Percentiles rank a stretch among this genome's conserved stretches.
phyloP scores from a whole-genome alignment of 1,284 basidiomycete genomes.

The Irpex sp. region DNA sequence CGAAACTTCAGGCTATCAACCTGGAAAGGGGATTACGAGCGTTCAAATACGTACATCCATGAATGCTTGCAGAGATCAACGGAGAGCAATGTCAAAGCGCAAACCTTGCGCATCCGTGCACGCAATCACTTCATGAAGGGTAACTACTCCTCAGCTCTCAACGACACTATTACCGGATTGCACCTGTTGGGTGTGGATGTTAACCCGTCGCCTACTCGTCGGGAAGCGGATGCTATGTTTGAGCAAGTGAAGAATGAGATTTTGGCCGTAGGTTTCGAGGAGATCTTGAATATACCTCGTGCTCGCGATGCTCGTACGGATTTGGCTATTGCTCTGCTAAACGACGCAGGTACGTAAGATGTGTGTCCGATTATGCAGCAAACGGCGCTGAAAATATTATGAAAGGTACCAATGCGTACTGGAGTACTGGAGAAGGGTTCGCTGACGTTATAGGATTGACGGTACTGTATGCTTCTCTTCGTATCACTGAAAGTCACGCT shows the following conservation, averaged over 20 bases:
- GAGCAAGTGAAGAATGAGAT: conserved; percentile 67
- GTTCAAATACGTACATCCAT: conserved; percentile 45
- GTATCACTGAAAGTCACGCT: neutral
- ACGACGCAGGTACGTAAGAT: conserved; percentile 50
- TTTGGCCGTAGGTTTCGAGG: conserved; percentile 59
- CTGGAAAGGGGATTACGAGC: conserved; percentile 47
- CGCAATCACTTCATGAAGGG: conserved; percentile 57
- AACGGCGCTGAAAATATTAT: conserved; percentile 5
- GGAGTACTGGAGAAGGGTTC: conserved; percentile 54
- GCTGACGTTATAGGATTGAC: conserved; percentile 60
- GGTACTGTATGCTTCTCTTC: conserved; percentile 42
- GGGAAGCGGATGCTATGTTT: conserved; percentile 55
- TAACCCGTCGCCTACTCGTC: conserved; percentile 43
- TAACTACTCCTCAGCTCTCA: conserved; percentile 48
- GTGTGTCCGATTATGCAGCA: neutral
- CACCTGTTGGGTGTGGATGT: conserved; percentile 57
- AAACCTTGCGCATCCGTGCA: conserved; percentile 52
- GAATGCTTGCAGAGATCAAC: conserved; percentile 46
- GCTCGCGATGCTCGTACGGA: conserved; percentile 52
- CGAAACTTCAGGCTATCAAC: conserved; percentile 40
- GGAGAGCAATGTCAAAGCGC: conserved; percentile 48
- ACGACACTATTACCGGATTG: conserved; percentile 54
- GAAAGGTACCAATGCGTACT: conserved; percentile 60
- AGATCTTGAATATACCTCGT: conserved; percentile 56
- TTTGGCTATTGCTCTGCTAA: conserved; percentile 56